Percentiles rank a stretch among this genome's conserved stretches.
phyloP scores from a whole-genome alignment of 148 eudicot genomes.

The Silene uniflora region DNA sequence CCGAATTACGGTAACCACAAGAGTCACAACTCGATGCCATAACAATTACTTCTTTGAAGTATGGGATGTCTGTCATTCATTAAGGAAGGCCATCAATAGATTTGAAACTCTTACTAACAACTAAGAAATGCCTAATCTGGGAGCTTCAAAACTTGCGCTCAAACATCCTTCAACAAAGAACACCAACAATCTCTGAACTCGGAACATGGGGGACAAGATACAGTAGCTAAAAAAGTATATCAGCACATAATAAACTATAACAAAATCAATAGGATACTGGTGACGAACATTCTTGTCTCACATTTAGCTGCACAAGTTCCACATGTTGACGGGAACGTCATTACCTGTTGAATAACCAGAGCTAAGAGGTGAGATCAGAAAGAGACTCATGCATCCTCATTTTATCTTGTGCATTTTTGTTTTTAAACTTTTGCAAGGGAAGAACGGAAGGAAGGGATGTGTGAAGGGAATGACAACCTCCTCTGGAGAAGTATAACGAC shows the following conservation, averaged over 20 bases:
- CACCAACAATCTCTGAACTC: not conserved
- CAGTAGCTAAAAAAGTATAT: not conserved
- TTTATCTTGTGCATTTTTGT: not conserved
- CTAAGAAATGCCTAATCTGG: not conserved
- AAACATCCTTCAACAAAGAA: not conserved
- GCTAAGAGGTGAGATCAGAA: conserved; percentile 7
- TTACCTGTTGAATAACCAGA: conserved; percentile 51
- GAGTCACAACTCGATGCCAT: conserved; percentile 94
- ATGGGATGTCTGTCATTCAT: conserved; percentile 73
- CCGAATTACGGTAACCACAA: conserved; percentile 94
- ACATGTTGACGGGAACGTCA: conserved; percentile 94
- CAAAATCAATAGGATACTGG: conserved; percentile 68
- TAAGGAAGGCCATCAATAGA: conserved; percentile 40
- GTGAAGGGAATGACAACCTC: conserved; percentile 45
- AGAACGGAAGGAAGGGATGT: too few species aligned
- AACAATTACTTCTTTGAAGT: conserved; percentile 96
- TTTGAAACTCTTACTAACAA: not conserved
- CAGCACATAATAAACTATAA: not conserved
- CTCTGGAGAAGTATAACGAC: conserved; percentile 91
- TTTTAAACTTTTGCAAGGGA: not conserved
- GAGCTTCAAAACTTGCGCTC: not conserved
- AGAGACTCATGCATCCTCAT: not conserved
- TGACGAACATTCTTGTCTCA: conserved; percentile 89
- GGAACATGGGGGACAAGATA: not conserved
- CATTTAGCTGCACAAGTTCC: conserved; percentile 74